Base-by-base conservation (phyloP, 768 basidiomycete genomes). In the Cystobasidium tubakii region DNA sequence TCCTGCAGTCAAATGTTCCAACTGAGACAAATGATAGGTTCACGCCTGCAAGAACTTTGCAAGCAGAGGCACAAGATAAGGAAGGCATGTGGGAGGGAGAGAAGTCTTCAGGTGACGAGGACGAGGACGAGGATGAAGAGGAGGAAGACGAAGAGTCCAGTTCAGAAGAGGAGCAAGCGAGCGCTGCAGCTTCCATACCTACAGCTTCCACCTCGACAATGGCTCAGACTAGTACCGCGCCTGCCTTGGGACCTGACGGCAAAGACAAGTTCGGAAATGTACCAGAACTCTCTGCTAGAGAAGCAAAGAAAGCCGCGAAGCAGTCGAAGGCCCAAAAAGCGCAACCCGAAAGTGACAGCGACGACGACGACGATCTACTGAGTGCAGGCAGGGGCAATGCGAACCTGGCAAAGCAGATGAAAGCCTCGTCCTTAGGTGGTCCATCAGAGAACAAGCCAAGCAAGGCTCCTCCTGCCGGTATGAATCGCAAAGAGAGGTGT, bases 401-500 rank as follows among this genome's bases (percentile, higher is more conserved):
- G 12, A 71, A 27, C 42, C 19, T 71, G 31, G 23, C 53, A 21
- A 73, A 65, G 31, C 42, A 44, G 33, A 62, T 57, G 39, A 63
- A 63, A 42, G 53, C 57, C 4, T 29, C 31, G 57, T 73, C 71
- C 33, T 43, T 63, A 36, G 44, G 43, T 25, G 43, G 6, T 17
- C 23, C 46, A 21, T 34, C n/a, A 46, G 54, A 31, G 3, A 2
- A 2, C 33, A 44, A 42, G 29, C 27, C 43, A 33, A n/a, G 7
- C 27, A 23, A n/a, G 19, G 57, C 13, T 31, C 23, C 50, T 25
- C 13, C 70, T 17, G 46, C 53, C 25, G 72, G 36, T 19, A 67
- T 74, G 66, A 74, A 60, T 50, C 46, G 69, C 27, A 74, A 60
- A 33, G 70, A 72, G n/a, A 67, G 66, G 66, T 67, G 66, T 29